phyloP scores from a whole-genome alignment of 805 yeast species.

The Metschnikowia koreensis region DNA sequence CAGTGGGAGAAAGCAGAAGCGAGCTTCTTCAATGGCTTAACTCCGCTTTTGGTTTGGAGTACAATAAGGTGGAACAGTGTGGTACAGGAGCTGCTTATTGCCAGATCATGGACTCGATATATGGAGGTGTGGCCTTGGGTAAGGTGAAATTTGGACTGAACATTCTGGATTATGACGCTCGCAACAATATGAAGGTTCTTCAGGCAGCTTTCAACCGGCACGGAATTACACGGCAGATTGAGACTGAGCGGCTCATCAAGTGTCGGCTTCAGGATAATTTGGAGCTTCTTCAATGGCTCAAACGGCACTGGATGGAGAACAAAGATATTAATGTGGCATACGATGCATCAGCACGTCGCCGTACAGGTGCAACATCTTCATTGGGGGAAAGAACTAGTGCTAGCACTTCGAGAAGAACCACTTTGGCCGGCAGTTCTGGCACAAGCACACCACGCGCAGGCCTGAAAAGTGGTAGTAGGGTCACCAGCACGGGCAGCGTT shows the following conservation, averaged over 20 bases:
- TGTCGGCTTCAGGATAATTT: constrained; percentile 92
- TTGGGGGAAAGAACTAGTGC: constrained; percentile 8
- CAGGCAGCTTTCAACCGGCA: constrained; percentile 78
- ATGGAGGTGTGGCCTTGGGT: constrained; percentile 75
- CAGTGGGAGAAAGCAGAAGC: constrained; percentile 70
- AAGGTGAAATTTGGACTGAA: constrained; percentile 69
- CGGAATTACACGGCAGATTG: constrained; percentile 67
- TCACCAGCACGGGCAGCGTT: constrained; percentile 6
- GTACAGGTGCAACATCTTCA: constrained; percentile 2
- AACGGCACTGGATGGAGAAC: constrained; percentile 75
- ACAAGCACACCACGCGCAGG: constrained; percentile 2
- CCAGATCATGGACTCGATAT: constrained; percentile 84
- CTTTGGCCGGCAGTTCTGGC: constrained; percentile 8
- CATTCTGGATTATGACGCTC: constrained; percentile 68
- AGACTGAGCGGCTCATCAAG: constrained; percentile 77
- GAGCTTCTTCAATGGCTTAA: constrained; percentile 88
- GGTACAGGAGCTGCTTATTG: constrained; percentile 96
- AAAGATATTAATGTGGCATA: constrained; percentile 61
- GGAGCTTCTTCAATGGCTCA: constrained; percentile 92
- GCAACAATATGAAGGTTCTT: constrained; percentile 79
- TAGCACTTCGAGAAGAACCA: constrained; percentile 12
- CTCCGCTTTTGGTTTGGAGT: constrained; percentile 58
- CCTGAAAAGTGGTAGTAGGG: constrained; percentile 1
- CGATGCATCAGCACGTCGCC: constrained; percentile 52
- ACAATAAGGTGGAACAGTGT: constrained; percentile 84